Evolutionary conservation across 352 stramenopile genomes (phyloP), one percentile per base, ranked within the genome.

Genomic region (Phytopythium chamaehyphon): DNA sequence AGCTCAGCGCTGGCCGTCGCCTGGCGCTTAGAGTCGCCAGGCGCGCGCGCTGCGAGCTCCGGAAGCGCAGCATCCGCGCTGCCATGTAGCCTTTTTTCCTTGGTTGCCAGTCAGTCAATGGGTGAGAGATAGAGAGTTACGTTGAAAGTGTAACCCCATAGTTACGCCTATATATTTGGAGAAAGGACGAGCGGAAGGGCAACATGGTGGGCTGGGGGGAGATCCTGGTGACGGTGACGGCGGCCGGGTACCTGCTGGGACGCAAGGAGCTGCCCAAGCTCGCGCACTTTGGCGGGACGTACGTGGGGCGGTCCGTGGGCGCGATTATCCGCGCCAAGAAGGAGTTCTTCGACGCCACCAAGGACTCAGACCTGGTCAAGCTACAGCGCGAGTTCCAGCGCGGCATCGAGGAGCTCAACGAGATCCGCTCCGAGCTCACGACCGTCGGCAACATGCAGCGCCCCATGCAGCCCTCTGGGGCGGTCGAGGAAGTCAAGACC

Each of bases 331-430:
- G 81, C 43, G 81, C 81, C 33, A 91, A 91, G 61, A 83, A 88
- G 42, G 77, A 91, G 65, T 91, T 89, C 59, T 91, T 89, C 46
- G 76, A 91, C 62, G 81, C 77, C 21, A 91, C 81, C 1, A 86
- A 81, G 38, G 74, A 89, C 72, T 86, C 81, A 45, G 73, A 91
- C 35, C 71, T 91, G 6, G 74, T 91, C 58, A 86, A 87, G 66
- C 55, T 91, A 22, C 81, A 91, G 72, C 64, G 73, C 39, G 75
- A 91, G 47, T 84, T 91, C 47, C 81, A 91, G 60, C 73, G 76
- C 14, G 81, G 81, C 14, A 82, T 91, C 23, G 74, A 84, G 11
- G 81, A 91, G 66, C 67, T 91, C 24, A 91, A 91, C 47, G 71
- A 89, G 54, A 91, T 91, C 50, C 77, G 81, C 10, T 75, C 67